These are phyloP conservation scores for Aspergillus awamori DNA, from an alignment of 2,329 filamentous ascomycete species.

Conservation along the genomic window DNA sequence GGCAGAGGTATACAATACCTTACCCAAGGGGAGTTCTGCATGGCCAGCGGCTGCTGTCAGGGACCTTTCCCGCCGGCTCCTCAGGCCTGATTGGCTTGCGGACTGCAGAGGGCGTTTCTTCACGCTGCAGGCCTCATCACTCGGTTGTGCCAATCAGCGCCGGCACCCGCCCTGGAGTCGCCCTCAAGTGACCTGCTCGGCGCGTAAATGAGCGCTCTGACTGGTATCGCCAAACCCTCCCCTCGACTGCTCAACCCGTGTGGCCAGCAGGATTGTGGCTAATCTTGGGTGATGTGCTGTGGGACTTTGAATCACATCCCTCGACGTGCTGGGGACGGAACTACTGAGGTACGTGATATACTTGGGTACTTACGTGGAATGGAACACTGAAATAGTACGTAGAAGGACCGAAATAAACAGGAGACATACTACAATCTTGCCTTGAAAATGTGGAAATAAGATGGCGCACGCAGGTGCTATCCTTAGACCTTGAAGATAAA, in stretches of 20 bases:
- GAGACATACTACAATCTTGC: background rate
- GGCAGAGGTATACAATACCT: too few relatives aligned
- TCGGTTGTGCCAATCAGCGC: slow-evolving; percentile 21
- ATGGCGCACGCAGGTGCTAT: too few relatives aligned
- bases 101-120: slow-evolving; percentile 27
- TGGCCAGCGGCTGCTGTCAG: slow-evolving; percentile 12
- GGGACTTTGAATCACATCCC: slow-evolving; percentile 2
- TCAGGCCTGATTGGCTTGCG: slow-evolving; percentile 18
- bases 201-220: slow-evolving; percentile 20
- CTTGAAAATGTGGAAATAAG: too few relatives aligned
- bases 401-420: background rate
- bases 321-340: background rate
- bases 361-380: background rate
- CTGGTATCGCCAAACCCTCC: slow-evolving; percentile 1
- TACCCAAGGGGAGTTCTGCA: background rate
- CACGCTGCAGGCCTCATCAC: slow-evolving; percentile 31
- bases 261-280: slow-evolving; percentile 4
- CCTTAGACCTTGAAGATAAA: too few relatives aligned
- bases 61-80: slow-evolving; percentile 8
- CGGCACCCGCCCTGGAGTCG: background rate
- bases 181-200: slow-evolving; percentile 23
- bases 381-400: background rate
- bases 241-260: slow-evolving; percentile 8
- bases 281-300: slow-evolving; percentile 2
- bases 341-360: background rate